These are phyloP conservation scores for Chrysoporthe cubensis DNA, from an alignment of 2,329 filamentous ascomycete species.

Conservation along the genomic window DNA sequence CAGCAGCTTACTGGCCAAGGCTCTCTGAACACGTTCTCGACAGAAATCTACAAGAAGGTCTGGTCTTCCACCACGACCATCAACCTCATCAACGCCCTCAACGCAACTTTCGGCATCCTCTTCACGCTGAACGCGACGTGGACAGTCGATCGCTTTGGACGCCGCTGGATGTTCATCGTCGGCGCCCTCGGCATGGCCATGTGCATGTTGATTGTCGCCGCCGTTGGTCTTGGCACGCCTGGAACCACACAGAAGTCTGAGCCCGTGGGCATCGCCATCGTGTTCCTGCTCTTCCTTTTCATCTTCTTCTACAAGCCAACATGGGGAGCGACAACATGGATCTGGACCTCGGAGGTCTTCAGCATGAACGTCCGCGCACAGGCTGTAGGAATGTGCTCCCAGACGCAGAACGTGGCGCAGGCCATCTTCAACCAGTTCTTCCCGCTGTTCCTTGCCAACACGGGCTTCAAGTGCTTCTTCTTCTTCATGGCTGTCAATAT, in stretches of 20 bases:
- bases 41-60: conserved; percentile 74
- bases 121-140: conserved; percentile 76
- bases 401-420: conserved; percentile 65
- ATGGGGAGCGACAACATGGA: conserved; percentile 70
- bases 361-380: conserved; percentile 72
- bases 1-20: conserved; percentile 76
- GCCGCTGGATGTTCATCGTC: conserved; percentile 70
- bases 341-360: conserved; percentile 70
- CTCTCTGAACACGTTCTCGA: conserved; percentile 73
- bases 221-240: conserved; percentile 52
- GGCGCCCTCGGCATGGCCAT: conserved; percentile 70
- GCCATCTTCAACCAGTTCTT: conserved; percentile 67
- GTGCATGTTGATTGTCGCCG: conserved; percentile 70
- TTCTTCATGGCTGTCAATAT: conserved; percentile 50
- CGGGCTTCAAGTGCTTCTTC: conserved; percentile 47
- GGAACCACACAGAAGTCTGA: conserved; percentile 55
- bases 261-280: conserved; percentile 65
- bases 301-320: conserved; percentile 68
- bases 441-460: conserved; percentile 63
- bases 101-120: conserved; percentile 72
- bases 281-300: conserved; percentile 67
- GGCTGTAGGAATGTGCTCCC: conserved; percentile 67
- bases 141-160: conserved; percentile 73
- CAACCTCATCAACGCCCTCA: conserved; percentile 74
- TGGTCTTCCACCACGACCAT: conserved; percentile 63